Evolutionary conservation across 73 alveolate genomes (phyloP), one percentile per base, ranked within the genome.

Genomic region (Blepharisma stoltei): DNA sequence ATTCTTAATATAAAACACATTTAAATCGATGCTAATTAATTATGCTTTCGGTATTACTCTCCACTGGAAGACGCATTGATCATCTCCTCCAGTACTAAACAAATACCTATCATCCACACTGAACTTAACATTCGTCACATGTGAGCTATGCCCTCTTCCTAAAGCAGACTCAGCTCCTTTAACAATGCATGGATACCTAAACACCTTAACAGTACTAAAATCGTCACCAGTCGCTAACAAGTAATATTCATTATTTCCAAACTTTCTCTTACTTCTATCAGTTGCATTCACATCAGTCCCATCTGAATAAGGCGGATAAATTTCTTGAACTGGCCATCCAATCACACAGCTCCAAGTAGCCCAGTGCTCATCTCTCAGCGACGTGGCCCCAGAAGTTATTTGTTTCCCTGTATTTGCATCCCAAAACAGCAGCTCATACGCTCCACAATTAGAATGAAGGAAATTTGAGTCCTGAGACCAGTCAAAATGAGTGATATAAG

Each of bases 311-410:
- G 90, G 87, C 18, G 96, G 94, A 38, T 67, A 93, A 54, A 95
- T 88, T 21, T 97, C 98, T 83, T 88, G 89, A 38, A 91, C 97
- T 3, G 99, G 99, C 99, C 99, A 95, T 20, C 97, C 98, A 49
- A 95, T 69, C 45, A 91, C 95, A 52, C 93, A 86, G 50, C 94
- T 89, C 97, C 98, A 92, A 44, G 98, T 89, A 75, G 81, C 75
- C 99, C 99, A 95, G 37, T 83, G 84, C 70, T 91, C 97, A 87
- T 95, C 98, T 83, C 92, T 90, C 47, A 82, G 80, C 54, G 54
- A 50, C 38, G 95, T 84, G 53, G 97, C 92, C 38, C 97, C 97
- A 55, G 83, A 54, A 54, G 91, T 86, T n/a, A 92, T 93, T 71
- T 89, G 91, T 48, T 54, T 38, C 27, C 98, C 98, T 66, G 78